These are phyloP conservation scores for Megacollybia marginata DNA, from an alignment of 768 basidiomycete genomes.

Conservation along the genomic window DNA sequence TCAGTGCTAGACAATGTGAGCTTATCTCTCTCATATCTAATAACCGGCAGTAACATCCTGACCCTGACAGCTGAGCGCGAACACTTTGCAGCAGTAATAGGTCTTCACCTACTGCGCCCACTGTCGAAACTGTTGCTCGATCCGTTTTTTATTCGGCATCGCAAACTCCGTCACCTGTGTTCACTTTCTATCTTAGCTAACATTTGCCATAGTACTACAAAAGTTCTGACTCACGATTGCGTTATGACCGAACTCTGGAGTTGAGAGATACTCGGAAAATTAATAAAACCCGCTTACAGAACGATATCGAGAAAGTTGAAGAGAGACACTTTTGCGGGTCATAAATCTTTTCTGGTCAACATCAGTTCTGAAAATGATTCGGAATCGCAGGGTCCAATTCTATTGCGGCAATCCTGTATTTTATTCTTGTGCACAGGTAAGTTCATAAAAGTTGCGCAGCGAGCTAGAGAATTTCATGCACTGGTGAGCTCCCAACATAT, in stretches of 20 bases:
- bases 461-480: not conserved
- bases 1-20: no score
- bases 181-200: no score
- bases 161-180: constrained; percentile 3
- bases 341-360: not conserved
- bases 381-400: constrained; percentile 14
- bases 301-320: constrained; percentile 1
- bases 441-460: not conserved
- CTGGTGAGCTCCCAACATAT: not conserved
- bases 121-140: constrained; percentile 4
- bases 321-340: constrained; percentile 6
- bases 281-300: constrained; percentile 3
- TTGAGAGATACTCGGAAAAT: constrained; percentile 7
- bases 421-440: not conserved
- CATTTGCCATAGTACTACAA: no score
- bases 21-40: no score
- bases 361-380: not conserved
- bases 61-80: constrained; percentile 6
- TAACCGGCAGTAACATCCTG: no score
- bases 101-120: constrained; percentile 3
- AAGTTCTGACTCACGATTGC: constrained; percentile 1
- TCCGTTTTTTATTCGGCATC: constrained; percentile 7
- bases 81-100: constrained; percentile 9
- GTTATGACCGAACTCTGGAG: constrained; percentile 4
- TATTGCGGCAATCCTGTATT: constrained; percentile 4